Base-by-base conservation (phyloP, 2,329 filamentous ascomycete species). In the Chrysoporthe puriensis region DNA sequence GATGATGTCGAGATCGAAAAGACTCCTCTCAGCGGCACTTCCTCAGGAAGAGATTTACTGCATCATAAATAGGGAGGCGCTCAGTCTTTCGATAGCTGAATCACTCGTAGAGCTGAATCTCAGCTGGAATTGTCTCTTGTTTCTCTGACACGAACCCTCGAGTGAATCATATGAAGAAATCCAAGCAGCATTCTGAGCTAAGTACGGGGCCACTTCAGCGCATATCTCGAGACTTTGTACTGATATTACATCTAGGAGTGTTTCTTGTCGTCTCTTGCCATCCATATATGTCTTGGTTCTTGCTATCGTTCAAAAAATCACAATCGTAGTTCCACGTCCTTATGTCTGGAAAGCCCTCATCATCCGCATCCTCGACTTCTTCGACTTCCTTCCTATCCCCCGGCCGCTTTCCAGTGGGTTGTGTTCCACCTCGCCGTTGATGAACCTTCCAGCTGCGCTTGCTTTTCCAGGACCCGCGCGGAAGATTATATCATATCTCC, bases 341-440 rank as follows among this genome's bases (percentile, higher is more conserved):
- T n/a, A 26, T 21, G n/a, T 52, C 11, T 1, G 26, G 26, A 26
- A 26, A 26, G 26, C n/a, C 48, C 48, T 32, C 48, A 50, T 4
- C 48, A 8, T 5, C 11, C 1, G 3, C 34, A 36, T 42, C 34
- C 40, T 40, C 34, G 32, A 14, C 48, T 26, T 21, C 46, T 3
- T 11, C 18, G 2, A 9, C 48, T 54, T 48, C 46, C 5, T 21
- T 9, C 9, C 13, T 21, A 13, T 2, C 8, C 21, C 5, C 4
- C 26, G 21, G 26, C 4, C 36, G 36, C 36, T 40, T 7, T 40
- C 21, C 14, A 69, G 34, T 1, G 67, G 67, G 21, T 69, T 69
- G 1, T 57, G 61, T 18, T 69, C 36, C 14, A 48, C 40, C 2
- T 56, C n/a, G 7, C 59, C 60, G 34, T 69, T 69, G 59, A 69